Percentiles rank a stretch among this genome's conserved stretches.
These are phyloP conservation scores for Coleophoma eucalyptorum DNA, from an alignment of 2,329 filamentous ascomycete genomes.

Conservation along the genomic window DNA sequence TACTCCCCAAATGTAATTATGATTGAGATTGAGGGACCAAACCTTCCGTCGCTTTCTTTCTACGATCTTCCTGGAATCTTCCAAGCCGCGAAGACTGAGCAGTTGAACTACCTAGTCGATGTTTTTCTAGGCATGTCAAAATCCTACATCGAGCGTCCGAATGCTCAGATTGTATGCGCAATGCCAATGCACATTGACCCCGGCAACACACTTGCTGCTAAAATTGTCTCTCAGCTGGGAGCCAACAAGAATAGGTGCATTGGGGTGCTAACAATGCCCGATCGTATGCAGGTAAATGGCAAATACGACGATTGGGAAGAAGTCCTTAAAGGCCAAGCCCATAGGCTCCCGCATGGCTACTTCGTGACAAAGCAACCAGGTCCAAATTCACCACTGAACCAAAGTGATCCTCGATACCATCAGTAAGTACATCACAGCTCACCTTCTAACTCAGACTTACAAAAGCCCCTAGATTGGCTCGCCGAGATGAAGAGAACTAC, in stretches of 20 bases:
- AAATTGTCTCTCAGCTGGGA: conserved; percentile 53
- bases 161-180: conserved; percentile 74
- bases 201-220: conserved; percentile 68
- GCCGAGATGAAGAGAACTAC: conserved; percentile 43
- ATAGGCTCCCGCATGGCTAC: conserved; percentile 68
- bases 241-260: conserved; percentile 55
- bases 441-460: too few species aligned
- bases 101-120: conserved; percentile 61
- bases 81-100: conserved; percentile 58
- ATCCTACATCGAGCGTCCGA: conserved; percentile 64
- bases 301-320: conserved; percentile 54
- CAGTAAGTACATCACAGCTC: conserved; percentile 16
- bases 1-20: conserved; percentile 82
- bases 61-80: conserved; percentile 86
- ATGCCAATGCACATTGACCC: conserved; percentile 76
- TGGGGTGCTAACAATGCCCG: conserved; percentile 83
- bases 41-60: conserved; percentile 72
- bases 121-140: conserved; percentile 69
- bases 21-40: conserved; percentile 69
- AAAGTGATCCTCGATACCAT: conserved; percentile 1
- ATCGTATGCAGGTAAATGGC: conserved; percentile 55
- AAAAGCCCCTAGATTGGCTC: conserved; percentile 38
- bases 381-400: neutral
- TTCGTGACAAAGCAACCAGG: conserved; percentile 71
- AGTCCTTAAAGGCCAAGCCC: conserved; percentile 58